These are phyloP conservation scores for Artemisia annua DNA, from an alignment of 129 eudicot species.

Conservation along the genomic window DNA sequence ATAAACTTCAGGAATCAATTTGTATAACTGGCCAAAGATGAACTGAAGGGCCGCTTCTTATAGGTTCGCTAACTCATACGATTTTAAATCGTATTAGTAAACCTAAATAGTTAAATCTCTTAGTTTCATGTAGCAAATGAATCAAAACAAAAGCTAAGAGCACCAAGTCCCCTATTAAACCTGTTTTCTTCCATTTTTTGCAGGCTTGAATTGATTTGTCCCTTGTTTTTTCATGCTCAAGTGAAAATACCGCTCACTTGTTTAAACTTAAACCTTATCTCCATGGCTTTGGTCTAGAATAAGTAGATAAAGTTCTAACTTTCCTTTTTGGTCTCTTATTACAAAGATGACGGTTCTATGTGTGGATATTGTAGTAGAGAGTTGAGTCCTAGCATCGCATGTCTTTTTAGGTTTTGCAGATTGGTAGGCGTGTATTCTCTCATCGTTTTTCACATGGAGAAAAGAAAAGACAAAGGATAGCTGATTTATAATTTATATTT, in stretches of 20 bases:
- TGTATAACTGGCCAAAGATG: constrained; percentile 23
- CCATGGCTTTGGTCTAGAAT: constrained; percentile 4
- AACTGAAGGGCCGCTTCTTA: constrained; percentile 20
- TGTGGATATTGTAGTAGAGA: too few species aligned
- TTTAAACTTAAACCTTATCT: not conserved
- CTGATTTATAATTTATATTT: constrained; percentile 10
- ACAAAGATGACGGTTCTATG: constrained; percentile 2
- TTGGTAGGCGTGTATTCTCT: constrained; percentile 8
- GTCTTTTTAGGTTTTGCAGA: constrained; percentile 1
- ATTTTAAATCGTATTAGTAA: not conserved
- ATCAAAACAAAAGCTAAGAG: constrained; percentile 13
- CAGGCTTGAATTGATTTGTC: constrained; percentile 4
- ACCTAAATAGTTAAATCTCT: not conserved
- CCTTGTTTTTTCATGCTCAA: not conserved
- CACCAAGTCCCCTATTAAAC: not conserved
- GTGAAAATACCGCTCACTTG: not conserved
- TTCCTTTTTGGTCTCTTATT: not conserved
- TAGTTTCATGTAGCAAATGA: not conserved
- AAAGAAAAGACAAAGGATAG: not conserved
- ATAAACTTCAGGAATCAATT: constrained; percentile 15
- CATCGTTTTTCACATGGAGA: constrained; percentile 13
- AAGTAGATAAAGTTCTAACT: constrained; percentile 2
- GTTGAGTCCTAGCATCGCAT: too few species aligned
- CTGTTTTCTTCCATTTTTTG: not conserved
- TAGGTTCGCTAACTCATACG: constrained; percentile 9